Evolutionary conservation across 140 eudicot genomes (phyloP), one percentile per base, ranked within the genome.

Genomic region (Senecio squalidus): DNA sequence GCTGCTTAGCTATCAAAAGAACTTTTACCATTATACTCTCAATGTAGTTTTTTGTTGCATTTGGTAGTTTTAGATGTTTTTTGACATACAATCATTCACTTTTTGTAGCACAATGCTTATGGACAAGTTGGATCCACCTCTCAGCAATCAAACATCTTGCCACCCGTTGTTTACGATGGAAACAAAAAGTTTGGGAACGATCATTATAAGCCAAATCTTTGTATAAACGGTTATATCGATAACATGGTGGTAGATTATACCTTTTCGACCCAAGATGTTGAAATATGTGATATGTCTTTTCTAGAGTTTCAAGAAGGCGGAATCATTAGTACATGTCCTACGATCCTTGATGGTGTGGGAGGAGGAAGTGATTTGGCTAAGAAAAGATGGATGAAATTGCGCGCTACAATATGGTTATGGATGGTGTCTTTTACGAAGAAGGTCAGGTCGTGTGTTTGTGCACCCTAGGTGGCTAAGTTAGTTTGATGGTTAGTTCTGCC

Each of bases 191-290:
- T 48, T 13, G 30, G 30, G 29, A 20, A 55, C 27, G 30, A 17
- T 18, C 30, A 26, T 33, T 55, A 55, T 30, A 30, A 30, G 60
- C 60, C 60, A 2, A 25, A 55, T 29, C 60, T 43, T 55, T 29
- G 17, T 55, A 43, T 29, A n/a, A 5, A 30, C 17, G 1, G 3
- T 55, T 14, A 5, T 9, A 13, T 1, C 9, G 0, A 1, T 6
- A 7, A 51, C 23, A 51, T 13, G 58, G 16, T 31, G 30, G 43
- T 15, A 27, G 60, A 55, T 55, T 2, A 4, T 30, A 17, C 16
- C 8, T 55, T 30, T 55, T 30, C 44, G 1, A 18, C 1, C 24
- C 41, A 15, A 29, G 60, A 54, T n/a, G 6, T 15, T 28, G 40
- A 16, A 54, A 18, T 29, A 11, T 6, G 41, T 16, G 60, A 2